Evolutionary conservation across 2,329 filamentous ascomycete genomes (phyloP), one percentile per base, ranked within the genome.

Genomic region (Microsporum audouinii): DNA sequence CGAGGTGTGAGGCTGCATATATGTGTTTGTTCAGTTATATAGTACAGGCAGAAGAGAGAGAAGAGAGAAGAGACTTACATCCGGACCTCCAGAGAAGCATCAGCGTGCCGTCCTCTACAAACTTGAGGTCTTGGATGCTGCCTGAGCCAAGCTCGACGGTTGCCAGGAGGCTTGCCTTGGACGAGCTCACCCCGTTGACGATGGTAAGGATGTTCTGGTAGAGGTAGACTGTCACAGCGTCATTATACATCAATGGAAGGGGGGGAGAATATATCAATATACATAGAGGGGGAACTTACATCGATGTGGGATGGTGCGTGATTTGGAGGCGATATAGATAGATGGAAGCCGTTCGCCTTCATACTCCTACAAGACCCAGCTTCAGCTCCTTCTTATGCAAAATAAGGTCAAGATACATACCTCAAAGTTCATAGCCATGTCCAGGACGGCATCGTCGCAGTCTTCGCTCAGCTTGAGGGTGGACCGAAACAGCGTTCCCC

Each of bases 401-500:
- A 34, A 17, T 38, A 38, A 2, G 7, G 7, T 43, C 38, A 14
- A 29, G 6, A 27, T 29, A 8, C 70, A 63, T 72, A 78, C 78
- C 69, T 80, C 77, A 53, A 73, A 76, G 29, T 76, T 79, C 79
- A 89, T 84, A 23, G 77, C 78, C 64, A 86, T 75, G 68, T 88
- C 86, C 59, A 82, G 72, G 31, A 72, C 68, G 4, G 65, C 64
- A 7, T 68, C 66, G 41, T 72, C 70, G 38, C 72, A 70, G 7
- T 73, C 70, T 4, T 73, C 62, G 70, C 82, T 69, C 66, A 82
- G 66, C 75, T 77, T 65, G 69, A 81, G 64, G 2, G 80, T 75
- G 36, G 79, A 79, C 2, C 86, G 86, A 66, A 89, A 86, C 3
- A 85, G 76, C 8, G 91, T 86, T 61, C 84, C 86, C 60, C 85